Evolutionary conservation across 1,139 yeast genomes (phyloP), one percentile per base, ranked within the genome.

Genomic region (Schwanniomyces etchellsii): DNA sequence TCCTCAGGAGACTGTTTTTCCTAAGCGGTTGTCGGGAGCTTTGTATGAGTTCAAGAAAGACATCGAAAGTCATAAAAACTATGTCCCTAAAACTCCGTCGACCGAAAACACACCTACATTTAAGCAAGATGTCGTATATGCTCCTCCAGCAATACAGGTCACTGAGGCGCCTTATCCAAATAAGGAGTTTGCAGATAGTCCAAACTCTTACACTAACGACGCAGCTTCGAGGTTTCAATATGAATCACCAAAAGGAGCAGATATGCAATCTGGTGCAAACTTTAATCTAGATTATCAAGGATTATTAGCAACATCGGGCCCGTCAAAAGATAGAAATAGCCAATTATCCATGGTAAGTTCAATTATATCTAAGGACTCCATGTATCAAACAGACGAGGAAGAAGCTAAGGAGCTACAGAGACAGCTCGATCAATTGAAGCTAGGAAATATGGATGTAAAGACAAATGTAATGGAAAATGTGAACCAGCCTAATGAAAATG

Each of bases 281-380:
- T 35, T 47, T 29, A 46, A 41, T 32, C 45, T 38, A 14, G 66
- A 63, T 28, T 60, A 57, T 35, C 57, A 60, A 27, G 42, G 47
- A n/a, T 60, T 56, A 35, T 49, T 62, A 33, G 9, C 31, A 41
- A 38, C 21, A 7, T 7, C 28, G 32, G 42, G 12, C 18, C 37
- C 24, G 24, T 13, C 13, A 21, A 23, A 11, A 20, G 23, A 26
- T 16, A 43, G 66, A 38, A 45, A 50, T 26, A 60, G 67, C 36
- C 68, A 60, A 31, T 37, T 61, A 16, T 65, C 72, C 7, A 66
- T 62, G 56, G 67, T 65, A 5, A 64, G 70, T 38, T 66, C 72
- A 0, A 61, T 66, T 30, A 50, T 66, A 12, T 63, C 70, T 10
- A 65, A 63, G 38, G 64, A 52, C 20, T 48, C 59, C 2, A 37